Evolutionary conservation across 257 asterid genomes (phyloP), one percentile per base, ranked within the genome.

Genomic region (Petrea volubilis): DNA sequence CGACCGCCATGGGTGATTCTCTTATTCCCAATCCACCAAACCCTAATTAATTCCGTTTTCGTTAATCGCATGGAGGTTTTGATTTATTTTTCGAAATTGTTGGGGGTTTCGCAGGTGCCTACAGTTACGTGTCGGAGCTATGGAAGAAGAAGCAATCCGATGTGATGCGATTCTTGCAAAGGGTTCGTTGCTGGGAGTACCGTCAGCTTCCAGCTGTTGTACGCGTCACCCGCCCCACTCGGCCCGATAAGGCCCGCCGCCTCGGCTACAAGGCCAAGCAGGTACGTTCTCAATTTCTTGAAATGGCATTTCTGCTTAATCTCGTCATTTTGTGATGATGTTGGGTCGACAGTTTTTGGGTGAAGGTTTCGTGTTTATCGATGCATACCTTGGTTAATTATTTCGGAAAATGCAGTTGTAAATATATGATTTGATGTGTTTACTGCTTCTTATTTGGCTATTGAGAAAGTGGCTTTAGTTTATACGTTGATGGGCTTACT

Each of bases 241-340:
- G 92, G 21, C 92, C 92, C 62, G 92, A 86, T 74, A 86, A 86
- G 79, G 92, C 92, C 46, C 85, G 92, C 49, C 87, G 92, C 70
- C 85, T 86, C 63, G 92, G 92, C 21, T 86, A 86, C 79, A 86
- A 86, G 80, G 92, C 92, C 68, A 86, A 86, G 79, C 92, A 86
- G 86, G 93, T 86, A 66, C 9, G 3, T 21, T 18, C 14, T 18
- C 57, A 2, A 11, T 24, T 23, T 56, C 11, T 14, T 25, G 43
- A 28, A 27, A 14, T 8, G 11, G n/a, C 12, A 53, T 3, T 53
- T 13, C 34, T 59, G 28, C 15, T 31, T 33, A 1, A 33, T 14
- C 18, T 8, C 4, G 27, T 31, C 13, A 7, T 59, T 31, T 59
- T 0, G 7, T n/a, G 3, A 14, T 9, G 36, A 27, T 56, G 62